phyloP scores from a whole-genome alignment of 83 land plant genomes.

The Isoetes engelmannii region DNA sequence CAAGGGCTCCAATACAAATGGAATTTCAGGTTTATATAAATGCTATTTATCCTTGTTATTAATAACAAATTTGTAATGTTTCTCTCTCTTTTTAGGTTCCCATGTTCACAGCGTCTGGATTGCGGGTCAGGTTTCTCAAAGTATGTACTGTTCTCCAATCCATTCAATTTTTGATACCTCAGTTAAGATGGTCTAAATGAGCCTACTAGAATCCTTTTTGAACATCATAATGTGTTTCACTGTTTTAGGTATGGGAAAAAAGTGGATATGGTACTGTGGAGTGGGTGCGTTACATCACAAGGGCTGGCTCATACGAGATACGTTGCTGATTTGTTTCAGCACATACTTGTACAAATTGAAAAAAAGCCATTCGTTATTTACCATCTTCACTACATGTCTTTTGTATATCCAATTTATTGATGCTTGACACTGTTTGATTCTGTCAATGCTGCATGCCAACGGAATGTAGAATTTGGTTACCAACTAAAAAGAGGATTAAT shows the following conservation, averaged over 20 bases:
- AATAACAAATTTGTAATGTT: neutral
- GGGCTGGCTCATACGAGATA: constrained; percentile 94
- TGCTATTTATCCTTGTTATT: neutral
- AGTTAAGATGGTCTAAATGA: neutral
- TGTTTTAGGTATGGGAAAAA: constrained; percentile 91
- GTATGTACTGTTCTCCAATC: constrained; percentile 30
- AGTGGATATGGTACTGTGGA: constrained; percentile 96
- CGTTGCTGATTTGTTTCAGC: constrained; percentile 44
- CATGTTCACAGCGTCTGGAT: constrained; percentile 97
- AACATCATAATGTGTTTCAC: neutral
- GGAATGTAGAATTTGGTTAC: too few species aligned
- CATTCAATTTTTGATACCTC: neutral
- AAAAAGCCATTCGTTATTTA: too few species aligned
- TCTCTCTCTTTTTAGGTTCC: constrained; percentile 60
- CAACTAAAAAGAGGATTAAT: too few species aligned
- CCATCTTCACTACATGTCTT: too few species aligned
- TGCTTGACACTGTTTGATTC: too few species aligned
- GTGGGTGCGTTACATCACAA: constrained; percentile 97
- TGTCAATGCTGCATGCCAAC: too few species aligned
- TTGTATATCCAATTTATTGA: too few species aligned
- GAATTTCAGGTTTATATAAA: constrained; percentile 76
- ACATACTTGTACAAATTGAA: too few species aligned
- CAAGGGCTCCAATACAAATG: constrained; percentile 98
- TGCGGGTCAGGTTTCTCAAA: constrained; percentile 93
- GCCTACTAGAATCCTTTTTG: constrained; percentile 1